phyloP scores from a whole-genome alignment of 768 basidiomycete species.

The Pleurotus salmoneostramineus region DNA sequence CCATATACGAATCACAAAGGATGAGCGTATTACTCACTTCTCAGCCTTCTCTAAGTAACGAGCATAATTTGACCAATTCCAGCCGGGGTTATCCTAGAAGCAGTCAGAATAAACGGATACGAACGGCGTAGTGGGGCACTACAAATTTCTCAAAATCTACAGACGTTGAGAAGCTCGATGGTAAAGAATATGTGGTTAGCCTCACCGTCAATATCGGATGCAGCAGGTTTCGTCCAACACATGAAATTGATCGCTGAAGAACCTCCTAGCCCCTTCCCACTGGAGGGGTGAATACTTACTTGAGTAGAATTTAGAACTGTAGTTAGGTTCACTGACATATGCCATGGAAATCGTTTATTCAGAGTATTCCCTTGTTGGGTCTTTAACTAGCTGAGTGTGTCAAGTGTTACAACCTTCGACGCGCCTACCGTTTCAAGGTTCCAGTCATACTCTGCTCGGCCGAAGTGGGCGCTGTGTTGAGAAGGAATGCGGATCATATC shows the following conservation, averaged over 20 bases:
- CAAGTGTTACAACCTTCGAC: too few relatives aligned
- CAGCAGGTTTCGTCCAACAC: slow-evolving; percentile 12
- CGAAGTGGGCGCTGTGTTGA: slow-evolving; percentile 12
- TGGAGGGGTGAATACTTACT: neutral
- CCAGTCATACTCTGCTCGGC: slow-evolving; percentile 18
- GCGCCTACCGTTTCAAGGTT: neutral
- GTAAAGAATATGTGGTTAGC: neutral
- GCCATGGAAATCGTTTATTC: slow-evolving; percentile 9
- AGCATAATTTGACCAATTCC: slow-evolving; percentile 9
- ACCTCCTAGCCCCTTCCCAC: slow-evolving; percentile 19
- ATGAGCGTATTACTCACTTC: neutral
- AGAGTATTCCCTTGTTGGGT: slow-evolving; percentile 10
- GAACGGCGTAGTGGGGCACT: too few relatives aligned
- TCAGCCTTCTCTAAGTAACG: slow-evolving; percentile 10
- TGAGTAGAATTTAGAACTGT: neutral
- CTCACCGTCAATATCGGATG: slow-evolving; percentile 14
- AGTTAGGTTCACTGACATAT: slow-evolving; percentile 5
- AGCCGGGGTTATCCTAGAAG: slow-evolving; percentile 8
- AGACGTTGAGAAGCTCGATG: neutral
- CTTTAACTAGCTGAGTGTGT: neutral
- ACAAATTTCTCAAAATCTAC: slow-evolving; percentile 13
- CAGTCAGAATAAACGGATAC: neutral
- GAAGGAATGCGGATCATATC: slow-evolving; percentile 9
- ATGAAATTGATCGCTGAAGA: slow-evolving; percentile 15
- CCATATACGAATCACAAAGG: neutral